Evolutionary conservation across 2,329 filamentous ascomycete species (phyloP), one percentile per base, ranked within the genome.

Genomic region (Talaromyces sp.): DNA sequence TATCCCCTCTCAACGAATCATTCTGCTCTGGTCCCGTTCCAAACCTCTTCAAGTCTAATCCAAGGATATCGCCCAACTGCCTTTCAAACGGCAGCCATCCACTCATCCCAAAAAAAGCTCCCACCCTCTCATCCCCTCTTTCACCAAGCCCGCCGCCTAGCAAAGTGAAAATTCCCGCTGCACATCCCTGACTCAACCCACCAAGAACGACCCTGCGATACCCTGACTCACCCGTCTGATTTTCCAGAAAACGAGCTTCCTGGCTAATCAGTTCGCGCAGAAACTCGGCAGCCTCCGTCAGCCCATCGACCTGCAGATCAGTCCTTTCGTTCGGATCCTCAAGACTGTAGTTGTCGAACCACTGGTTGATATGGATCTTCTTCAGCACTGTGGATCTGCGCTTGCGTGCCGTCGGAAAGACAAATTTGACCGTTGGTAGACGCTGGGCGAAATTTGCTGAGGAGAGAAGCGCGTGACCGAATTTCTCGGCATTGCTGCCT

Each of bases 121-220:
- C 79, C 1, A 81, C 54, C 0, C 64, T 59, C 4, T 50, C 59
- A 6, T 29, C 12, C 3, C 54, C 31, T 10, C 21, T 51, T 4
- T 24, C 35, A 1, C 63, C 62, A 54, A 65, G 70, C n/a, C 76
- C 73, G 19, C 76, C 73, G 19, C 69, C 71, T 2, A 85, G 66
- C 21, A 82, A 65, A 1, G 75, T 64, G 21, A 77, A 70, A 10
- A 83, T 63, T 0, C 72, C 70, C 65, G 78, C 76, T 0, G 81
- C 82, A 64, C 79, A 83, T 0, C 82, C 82, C 63, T 83, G 80
- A 65, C 82, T 83, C n/a, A 84, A 62, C 0, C 81, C 81, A 17
- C 80, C 80, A 0, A 85, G 62, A 7, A 84, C 68, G 14, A 84
- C 69, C 55, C 80, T 81, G 21, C 63, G 35, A 57, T 70, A 31